phyloP scores from a whole-genome alignment of 495 filamentous ascomycete species.

The Talaromyces liani region DNA sequence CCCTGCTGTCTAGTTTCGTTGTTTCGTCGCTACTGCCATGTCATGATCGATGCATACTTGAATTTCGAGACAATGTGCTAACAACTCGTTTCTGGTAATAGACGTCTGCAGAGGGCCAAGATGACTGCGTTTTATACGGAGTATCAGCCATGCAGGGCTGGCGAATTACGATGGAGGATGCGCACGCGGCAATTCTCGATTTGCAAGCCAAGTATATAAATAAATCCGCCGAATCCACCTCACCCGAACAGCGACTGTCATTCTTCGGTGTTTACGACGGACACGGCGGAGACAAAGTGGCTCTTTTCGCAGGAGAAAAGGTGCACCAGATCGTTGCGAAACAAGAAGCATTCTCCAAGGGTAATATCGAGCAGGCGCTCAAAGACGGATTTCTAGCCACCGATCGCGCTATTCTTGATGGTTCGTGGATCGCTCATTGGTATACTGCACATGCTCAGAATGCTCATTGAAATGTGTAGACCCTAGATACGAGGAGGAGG shows the following conservation, averaged over 20 bases:
- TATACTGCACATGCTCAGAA: constrained; percentile 12
- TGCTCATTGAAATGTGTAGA: constrained; percentile 46
- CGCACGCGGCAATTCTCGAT: constrained; percentile 83
- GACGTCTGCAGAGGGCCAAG: constrained; percentile 81
- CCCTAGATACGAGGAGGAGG: constrained; percentile 92
- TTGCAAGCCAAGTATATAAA: constrained; percentile 58
- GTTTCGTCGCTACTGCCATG: not conserved
- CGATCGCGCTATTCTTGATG: constrained; percentile 89
- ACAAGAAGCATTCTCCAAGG: constrained; percentile 84
- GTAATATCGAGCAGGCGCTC: constrained; percentile 88
- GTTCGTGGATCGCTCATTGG: constrained; percentile 41
- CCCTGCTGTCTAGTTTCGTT: not conserved
- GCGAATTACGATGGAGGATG: constrained; percentile 99
- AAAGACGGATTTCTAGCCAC: constrained; percentile 97
- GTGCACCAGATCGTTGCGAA: constrained; percentile 90
- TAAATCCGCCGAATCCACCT: constrained; percentile 51
- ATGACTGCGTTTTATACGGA: constrained; percentile 87
- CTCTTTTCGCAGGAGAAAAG: constrained; percentile 84
- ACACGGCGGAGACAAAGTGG: constrained; percentile 95
- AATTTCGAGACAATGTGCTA: constrained; percentile 10
- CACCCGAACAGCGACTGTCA: constrained; percentile 64
- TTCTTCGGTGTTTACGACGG: constrained; percentile 99
- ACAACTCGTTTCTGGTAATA: constrained; percentile 26
- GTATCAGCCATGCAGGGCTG: constrained; percentile 99
- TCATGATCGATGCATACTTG: not conserved